Evolutionary conservation across 139 green algal genomes (phyloP), one percentile per base, ranked within the genome.

Genomic region (Asterochloris sp.): DNA sequence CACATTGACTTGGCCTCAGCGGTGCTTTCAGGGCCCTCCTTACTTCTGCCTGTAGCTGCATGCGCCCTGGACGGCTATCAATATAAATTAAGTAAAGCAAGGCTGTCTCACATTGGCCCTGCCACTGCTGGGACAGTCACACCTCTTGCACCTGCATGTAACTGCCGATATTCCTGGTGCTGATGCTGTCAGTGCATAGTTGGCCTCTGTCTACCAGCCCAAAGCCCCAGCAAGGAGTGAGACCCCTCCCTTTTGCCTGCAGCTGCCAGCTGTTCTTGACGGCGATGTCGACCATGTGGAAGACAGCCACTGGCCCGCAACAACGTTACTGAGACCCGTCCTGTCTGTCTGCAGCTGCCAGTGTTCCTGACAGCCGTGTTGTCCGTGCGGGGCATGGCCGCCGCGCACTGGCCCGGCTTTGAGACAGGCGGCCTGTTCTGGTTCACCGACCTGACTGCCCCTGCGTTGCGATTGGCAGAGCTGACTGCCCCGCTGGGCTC

Each of bases 391-490:
- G 78, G 80, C n/a, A 96, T 97, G 93, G 87, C 83, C 14, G 64
- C 78, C 23, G 17, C 29, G 0, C 19, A 64, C 61, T 96, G 93
- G 92, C 86, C 89, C 11, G 91, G 91, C 1, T 87, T 97, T n/a
- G 47, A 63, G 17, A 78, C 76, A 69, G 93, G 91, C 47, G 93
- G 93, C 21, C 27, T 67, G 11, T 83, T 92, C n/a, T 97, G 93
- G 93, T 95, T 96, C 79, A 71, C 73, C 11, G 91, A 97, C 88
- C 88, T 97, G 60, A 94, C 91, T 0, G 81, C 89, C 74, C 82
- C 90, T 0, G 91, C 91, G 28, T 16, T 88, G 67, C 82, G 89
- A 47, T 77, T 91, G 61, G 84, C 87, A 2, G 86, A 24, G 23
- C 38, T 77, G 62, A 73, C 16, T 62, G 85, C 88, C 24, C 88